A percentile compares a stretch with the other conserved stretches of the same genome.
phyloP scores from a whole-genome alignment of 495 filamentous ascomycete genomes.

The Tuber brumale region DNA sequence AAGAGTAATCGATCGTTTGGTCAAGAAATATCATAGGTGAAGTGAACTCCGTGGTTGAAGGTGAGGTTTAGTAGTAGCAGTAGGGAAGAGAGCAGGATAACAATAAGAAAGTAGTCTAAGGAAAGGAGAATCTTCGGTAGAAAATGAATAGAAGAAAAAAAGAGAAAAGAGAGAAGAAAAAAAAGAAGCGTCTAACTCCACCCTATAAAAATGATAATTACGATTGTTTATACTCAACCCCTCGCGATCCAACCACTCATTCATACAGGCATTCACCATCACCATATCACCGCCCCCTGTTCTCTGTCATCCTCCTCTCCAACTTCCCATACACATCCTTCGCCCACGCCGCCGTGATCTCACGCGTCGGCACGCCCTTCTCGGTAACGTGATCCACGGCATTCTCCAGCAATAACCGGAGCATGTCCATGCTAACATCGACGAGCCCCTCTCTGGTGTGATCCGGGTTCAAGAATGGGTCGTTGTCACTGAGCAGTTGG shows the following conservation, averaged over 20 bases:
- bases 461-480: constrained; percentile 79
- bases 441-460: constrained; percentile 51
- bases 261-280: constrained; percentile 6
- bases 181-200: not conserved
- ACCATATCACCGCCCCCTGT: constrained; percentile 11
- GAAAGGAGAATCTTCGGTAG: not conserved
- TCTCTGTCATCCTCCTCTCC: constrained; percentile 30
- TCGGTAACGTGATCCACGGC: constrained; percentile 60
- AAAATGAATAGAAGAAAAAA: not conserved
- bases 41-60: not conserved
- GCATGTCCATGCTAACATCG: constrained; percentile 57
- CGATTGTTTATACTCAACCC: not conserved
- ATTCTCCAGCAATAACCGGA: constrained; percentile 58
- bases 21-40: not conserved
- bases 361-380: constrained; percentile 53
- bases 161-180: not conserved
- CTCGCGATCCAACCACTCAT: not conserved
- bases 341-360: constrained; percentile 58
- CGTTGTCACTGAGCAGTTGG: constrained; percentile 62
- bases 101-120: not conserved
- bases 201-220: not conserved
- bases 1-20: not conserved
- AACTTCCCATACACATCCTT: constrained; percentile 39
- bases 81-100: not conserved
- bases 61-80: not conserved